Conservation (phyloP, 2,329 filamentous ascomycete genomes). For the Exophiala lecanii-corni region DNA sequence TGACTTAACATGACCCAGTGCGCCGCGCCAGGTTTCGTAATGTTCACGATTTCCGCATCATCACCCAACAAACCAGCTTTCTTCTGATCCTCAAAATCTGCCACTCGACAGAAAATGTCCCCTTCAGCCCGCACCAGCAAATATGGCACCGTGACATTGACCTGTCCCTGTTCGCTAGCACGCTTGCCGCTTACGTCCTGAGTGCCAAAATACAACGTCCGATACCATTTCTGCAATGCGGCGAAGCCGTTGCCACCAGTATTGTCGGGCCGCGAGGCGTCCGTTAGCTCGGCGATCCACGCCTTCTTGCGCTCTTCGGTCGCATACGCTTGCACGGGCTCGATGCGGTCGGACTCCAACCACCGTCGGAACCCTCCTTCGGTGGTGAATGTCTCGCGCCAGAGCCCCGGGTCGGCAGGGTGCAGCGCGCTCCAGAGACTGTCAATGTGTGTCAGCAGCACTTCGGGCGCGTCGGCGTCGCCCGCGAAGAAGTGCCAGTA, state of each 20-base stretch:
- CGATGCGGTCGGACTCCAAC: not conserved
- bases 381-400: not conserved
- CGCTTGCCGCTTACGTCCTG: too few relatives aligned
- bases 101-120: not conserved
- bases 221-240: not conserved
- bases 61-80: not conserved
- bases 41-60: not conserved
- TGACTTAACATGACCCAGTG: conserved; percentile 3
- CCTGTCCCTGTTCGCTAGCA: not conserved
- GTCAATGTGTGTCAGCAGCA: not conserved
- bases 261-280: too few relatives aligned
- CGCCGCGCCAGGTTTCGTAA: not conserved
- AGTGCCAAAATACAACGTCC: not conserved
- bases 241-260: not conserved
- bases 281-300: not conserved
- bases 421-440: conserved; percentile 1
- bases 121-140: not conserved
- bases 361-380: not conserved
- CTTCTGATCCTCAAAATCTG: not conserved
- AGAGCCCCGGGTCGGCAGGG: not conserved
- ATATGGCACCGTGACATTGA: not conserved
- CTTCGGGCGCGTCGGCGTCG: conserved; percentile 2
- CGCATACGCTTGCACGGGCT: not conserved
- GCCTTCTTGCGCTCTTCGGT: not conserved
- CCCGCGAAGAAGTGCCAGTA: conserved; percentile 2